Percentiles rank a stretch among this genome's conserved stretches.
These are phyloP conservation scores for Aspergillus sp. DNA, from an alignment of 2,329 filamentous ascomycete species.

Conservation along the genomic window DNA sequence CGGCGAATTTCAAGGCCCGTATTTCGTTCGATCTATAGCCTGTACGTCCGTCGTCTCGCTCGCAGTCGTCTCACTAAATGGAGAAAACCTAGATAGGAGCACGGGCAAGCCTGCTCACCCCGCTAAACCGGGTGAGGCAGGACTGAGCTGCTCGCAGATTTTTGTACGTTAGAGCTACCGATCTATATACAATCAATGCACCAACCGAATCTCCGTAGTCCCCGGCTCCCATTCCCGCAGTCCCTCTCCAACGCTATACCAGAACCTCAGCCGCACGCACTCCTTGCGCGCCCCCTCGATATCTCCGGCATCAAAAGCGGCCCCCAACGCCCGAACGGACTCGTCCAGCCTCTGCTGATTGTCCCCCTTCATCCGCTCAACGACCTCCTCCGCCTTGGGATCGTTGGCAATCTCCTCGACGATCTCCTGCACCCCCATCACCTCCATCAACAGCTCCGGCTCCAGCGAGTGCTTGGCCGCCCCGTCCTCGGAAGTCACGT, in stretches of 20 bases:
- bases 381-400: conserved; percentile 46
- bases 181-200: conserved; percentile 35
- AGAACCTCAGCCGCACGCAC: conserved; percentile 74
- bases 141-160: too few relatives aligned
- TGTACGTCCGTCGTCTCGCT: too few relatives aligned
- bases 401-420: conserved; percentile 53
- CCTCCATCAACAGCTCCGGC: conserved; percentile 68
- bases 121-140: too few relatives aligned
- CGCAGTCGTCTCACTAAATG: too few relatives aligned
- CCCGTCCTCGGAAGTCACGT: conserved; percentile 68
- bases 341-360: conserved; percentile 60
- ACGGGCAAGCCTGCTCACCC: too few relatives aligned
- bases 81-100: too few relatives aligned
- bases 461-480: conserved; percentile 57
- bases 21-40: too few relatives aligned
- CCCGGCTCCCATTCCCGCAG: conserved; percentile 78
- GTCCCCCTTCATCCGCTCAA: conserved; percentile 55
- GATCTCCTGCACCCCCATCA: conserved; percentile 69
- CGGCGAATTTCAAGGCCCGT: too few relatives aligned
- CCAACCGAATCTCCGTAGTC: conserved; percentile 46
- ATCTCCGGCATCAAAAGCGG: conserved; percentile 58
- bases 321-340: conserved; percentile 55
- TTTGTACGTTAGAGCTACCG: too few relatives aligned
- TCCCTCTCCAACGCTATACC: conserved; percentile 76
- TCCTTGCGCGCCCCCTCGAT: conserved; percentile 58